phyloP scores from a whole-genome alignment of 208 protist genomes.

The Acanthamoeba divionensis region DNA sequence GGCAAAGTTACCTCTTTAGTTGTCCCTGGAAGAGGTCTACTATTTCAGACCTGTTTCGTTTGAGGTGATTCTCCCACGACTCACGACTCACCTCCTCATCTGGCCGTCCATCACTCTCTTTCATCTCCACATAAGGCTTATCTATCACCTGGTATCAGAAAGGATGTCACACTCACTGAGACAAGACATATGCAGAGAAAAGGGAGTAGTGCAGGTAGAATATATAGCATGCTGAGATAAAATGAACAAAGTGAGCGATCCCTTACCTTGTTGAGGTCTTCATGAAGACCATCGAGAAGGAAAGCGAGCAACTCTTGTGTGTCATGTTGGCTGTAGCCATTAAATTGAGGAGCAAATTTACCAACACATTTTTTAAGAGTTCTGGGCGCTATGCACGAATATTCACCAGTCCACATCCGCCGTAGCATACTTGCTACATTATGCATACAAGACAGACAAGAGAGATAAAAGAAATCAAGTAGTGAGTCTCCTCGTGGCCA shows the following conservation, averaged over 20 bases:
- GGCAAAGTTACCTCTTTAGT: constrained; percentile 69
- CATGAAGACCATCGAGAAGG: constrained; percentile 68
- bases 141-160: constrained; percentile 57
- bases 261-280: constrained; percentile 72
- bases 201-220: background rate
- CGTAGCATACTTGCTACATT: constrained; percentile 78
- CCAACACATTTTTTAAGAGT: constrained; percentile 85
- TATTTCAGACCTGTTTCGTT: constrained; percentile 91
- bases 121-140: constrained; percentile 85
- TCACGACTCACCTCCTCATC: constrained; percentile 79
- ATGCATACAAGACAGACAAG: background rate
- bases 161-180: background rate
- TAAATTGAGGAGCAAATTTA: constrained; percentile 61
- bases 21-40: constrained; percentile 79
- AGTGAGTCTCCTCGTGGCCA: background rate
- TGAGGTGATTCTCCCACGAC: constrained; percentile 88
- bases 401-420: constrained; percentile 78
- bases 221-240: background rate
- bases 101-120: constrained; percentile 80
- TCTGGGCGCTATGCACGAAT: constrained; percentile 80
- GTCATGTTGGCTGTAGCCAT: constrained; percentile 72
- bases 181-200: background rate
- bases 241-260: background rate
- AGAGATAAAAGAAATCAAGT: background rate
- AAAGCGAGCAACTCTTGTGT: constrained; percentile 80